Conservation (phyloP, 164 flowering plant genomes). For the Liquidambar formosana region DNA sequence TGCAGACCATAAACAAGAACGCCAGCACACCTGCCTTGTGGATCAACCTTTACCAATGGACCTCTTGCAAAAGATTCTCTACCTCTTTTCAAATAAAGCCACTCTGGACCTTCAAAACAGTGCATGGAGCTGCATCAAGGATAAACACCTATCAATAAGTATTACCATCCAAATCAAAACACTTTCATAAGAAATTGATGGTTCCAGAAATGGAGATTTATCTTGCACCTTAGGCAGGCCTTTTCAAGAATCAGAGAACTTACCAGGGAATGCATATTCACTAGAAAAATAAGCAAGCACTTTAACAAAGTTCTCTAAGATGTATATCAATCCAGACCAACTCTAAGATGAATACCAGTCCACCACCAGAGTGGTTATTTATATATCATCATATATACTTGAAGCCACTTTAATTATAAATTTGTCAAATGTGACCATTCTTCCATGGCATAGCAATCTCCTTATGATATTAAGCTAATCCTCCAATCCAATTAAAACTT, state of each 20-base stretch:
- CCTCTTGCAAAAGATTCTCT: slow-evolving; percentile 92
- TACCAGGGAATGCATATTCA: neutral
- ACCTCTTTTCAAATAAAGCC: slow-evolving; percentile 90
- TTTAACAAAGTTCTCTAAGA: neutral
- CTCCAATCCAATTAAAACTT: neutral
- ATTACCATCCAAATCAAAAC: neutral
- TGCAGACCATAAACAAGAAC: slow-evolving; percentile 87
- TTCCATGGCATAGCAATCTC: neutral
- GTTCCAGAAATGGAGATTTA: neutral
- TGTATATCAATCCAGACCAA: neutral
- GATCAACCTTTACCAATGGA: slow-evolving; percentile 86
- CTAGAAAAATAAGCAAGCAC: neutral
- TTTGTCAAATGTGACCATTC: neutral
- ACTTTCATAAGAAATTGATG: neutral
- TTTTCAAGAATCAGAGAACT: too few relatives aligned
- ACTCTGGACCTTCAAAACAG: slow-evolving; percentile 96
- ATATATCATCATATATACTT: neutral
- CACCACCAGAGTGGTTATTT: neutral
- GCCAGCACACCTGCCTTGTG: slow-evolving; percentile 91
- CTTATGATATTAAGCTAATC: neutral
- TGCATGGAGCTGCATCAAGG: slow-evolving; percentile 81
- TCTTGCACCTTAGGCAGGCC: neutral
- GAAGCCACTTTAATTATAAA: neutral
- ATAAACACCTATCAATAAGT: slow-evolving; percentile 1
- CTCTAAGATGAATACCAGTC: neutral